Base-by-base conservation (phyloP, 2,329 filamentous ascomycete species). In the Colletotrichum tropicicola region DNA sequence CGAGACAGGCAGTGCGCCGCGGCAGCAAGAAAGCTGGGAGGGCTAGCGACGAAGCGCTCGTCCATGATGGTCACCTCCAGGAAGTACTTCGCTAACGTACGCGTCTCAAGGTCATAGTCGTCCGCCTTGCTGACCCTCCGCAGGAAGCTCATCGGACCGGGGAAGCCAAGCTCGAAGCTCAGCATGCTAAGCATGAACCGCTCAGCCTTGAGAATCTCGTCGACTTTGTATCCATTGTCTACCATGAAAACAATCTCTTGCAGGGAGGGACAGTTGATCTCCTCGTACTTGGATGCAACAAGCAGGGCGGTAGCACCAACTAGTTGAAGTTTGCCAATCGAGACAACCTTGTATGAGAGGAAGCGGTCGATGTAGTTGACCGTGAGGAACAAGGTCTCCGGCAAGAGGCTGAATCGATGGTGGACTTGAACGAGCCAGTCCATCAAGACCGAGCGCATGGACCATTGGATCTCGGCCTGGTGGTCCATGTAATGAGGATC, bases 241-340 rank as follows among this genome's bases (percentile, higher is more conserved):
- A 99, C 96, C 95, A 99, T 98, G 83, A 95, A 98, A 65, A 97
- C 92, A 73, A 99, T 97, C 82, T 99, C 96, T 67, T 92, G 88
- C 21, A 99, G 89, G 1, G 95, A 97, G 23, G 94, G 96, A 78
- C 94, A 97, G 79, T 97, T 97, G 82, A 99, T 98, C 81, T 99
- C 96, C 79, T 99, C 96, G 75, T 98, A 99, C 80, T 99, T 99
- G 71, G 96, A 92, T 12, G 96, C 96, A 66, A 99, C 91, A 72
- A 98, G 94, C 70, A 99, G 91, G 25, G 96, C 96, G 4, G 96
- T 98, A 21, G 96, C 95, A 48, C 96, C 96, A 54, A 98, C 96
- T 15, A 99, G 88, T 81, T 99, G 96, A 47, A 99, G 86, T 81
- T 98, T 98, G 67, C 92, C 92, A 13, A 98, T 87, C 2, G 96